These are phyloP conservation scores for Fimicolochytrium jonesii DNA, from an alignment of 192 early-diverging fungal genomes.

Conservation along the genomic window DNA sequence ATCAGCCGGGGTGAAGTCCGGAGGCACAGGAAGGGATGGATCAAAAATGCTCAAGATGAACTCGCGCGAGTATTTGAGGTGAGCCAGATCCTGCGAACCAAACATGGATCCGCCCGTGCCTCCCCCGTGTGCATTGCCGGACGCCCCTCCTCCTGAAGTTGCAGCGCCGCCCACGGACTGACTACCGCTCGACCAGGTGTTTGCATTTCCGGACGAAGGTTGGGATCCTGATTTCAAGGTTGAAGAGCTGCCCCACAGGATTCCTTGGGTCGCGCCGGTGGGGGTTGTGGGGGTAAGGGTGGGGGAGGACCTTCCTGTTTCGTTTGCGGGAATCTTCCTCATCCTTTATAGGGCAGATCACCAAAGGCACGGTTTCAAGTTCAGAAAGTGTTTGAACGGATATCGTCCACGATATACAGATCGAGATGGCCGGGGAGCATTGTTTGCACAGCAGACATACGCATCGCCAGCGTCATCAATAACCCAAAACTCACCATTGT, in stretches of 20 bases:
- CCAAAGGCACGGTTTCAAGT: no score
- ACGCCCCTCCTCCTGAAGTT: no score
- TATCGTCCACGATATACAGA: no score
- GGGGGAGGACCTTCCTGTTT: constrained; percentile 20
- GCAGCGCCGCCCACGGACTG: no score
- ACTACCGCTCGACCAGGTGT: no score
- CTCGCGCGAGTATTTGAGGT: constrained; percentile 35
- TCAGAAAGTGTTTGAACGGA: no score
- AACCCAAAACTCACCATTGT: constrained; percentile 29
- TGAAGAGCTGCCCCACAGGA: constrained; percentile 8
- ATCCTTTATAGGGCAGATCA: constrained; percentile 19
- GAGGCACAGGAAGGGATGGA: constrained; percentile 14
- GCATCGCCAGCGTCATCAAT: background rate
- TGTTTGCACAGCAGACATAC: no score
- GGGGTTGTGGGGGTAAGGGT: constrained; percentile 19
- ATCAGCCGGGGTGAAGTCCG: constrained; percentile 19
- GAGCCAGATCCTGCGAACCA: background rate
- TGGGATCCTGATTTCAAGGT: no score
- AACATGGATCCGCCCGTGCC: background rate
- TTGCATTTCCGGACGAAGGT: no score
- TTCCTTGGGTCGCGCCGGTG: constrained; percentile 1
- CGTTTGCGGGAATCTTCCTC: constrained; percentile 30
- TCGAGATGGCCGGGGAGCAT: no score
- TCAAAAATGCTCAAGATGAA: constrained; percentile 41
- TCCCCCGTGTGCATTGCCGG: no score